Conservation (phyloP, 2,329 filamentous ascomycete species). For the Aureobasidium lini region DNA sequence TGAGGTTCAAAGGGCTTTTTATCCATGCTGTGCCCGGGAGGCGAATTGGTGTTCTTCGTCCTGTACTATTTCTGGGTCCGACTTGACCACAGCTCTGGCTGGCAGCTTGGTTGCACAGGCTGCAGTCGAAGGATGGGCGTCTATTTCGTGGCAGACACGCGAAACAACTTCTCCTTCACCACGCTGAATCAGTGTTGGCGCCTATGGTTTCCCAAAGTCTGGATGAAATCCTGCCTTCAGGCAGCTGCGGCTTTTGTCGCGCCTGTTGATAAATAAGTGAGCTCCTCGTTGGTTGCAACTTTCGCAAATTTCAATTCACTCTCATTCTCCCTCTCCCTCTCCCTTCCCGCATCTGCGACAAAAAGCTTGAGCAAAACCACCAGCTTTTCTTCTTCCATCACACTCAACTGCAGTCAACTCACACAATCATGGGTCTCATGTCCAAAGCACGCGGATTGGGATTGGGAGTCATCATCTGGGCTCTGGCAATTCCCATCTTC, state of each 20-base stretch:
- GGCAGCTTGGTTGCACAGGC: background rate
- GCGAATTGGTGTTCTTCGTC: background rate
- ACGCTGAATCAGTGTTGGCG: background rate
- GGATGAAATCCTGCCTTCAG: background rate
- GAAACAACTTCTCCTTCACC: background rate
- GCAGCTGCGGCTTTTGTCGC: background rate
- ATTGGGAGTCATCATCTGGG: slow-evolving; percentile 12
- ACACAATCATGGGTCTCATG: slow-evolving; percentile 2
- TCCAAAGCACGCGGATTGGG: slow-evolving; percentile 9
- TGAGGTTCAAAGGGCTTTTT: background rate
- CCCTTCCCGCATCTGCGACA: background rate
- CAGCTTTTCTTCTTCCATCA: background rate
- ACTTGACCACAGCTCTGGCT: background rate
- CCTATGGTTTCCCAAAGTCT: background rate
- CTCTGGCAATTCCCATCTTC: slow-evolving; percentile 16
- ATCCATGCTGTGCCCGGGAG: background rate
- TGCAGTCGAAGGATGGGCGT: slow-evolving; percentile 1
- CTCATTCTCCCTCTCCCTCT: background rate
- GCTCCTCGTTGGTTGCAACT: background rate
- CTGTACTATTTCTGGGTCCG: background rate
- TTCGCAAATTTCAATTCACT: background rate
- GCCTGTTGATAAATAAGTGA: background rate
- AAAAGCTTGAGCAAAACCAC: background rate
- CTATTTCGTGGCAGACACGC: background rate
- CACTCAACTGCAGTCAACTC: background rate